A percentile compares a stretch with the other conserved stretches of the same genome.
Conservation (phyloP, 208 protist genomes). For the Trypanosoma vivax region DNA sequence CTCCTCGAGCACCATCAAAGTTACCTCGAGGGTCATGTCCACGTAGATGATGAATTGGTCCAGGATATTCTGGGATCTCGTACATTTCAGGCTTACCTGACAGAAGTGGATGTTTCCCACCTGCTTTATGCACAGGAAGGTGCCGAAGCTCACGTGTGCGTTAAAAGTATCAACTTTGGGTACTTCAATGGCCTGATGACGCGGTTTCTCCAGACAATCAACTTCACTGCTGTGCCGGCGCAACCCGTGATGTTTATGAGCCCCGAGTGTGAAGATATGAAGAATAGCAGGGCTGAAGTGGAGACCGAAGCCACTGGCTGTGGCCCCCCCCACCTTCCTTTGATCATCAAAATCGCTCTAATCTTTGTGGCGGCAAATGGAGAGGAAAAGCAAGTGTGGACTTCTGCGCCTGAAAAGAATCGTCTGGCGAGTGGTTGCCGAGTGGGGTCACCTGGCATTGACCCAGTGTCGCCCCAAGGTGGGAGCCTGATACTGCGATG, state of each 20-base stretch:
- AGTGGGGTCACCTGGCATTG: too few relatives aligned
- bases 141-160: not conserved
- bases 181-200: too few relatives aligned
- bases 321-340: conserved; percentile 2
- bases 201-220: conserved; percentile 15
- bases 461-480: too few relatives aligned
- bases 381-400: conserved; percentile 8
- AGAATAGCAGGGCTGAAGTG: too few relatives aligned
- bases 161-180: too few relatives aligned
- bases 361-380: conserved; percentile 11
- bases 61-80: conserved; percentile 26
- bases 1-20: conserved; percentile 9
- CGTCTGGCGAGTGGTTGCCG: too few relatives aligned
- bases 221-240: conserved; percentile 11
- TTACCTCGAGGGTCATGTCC: not conserved
- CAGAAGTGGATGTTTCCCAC: conserved; percentile 63
- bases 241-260: conserved; percentile 21
- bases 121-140: conserved; percentile 40
- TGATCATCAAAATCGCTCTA: conserved; percentile 19
- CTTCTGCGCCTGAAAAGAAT: not conserved
- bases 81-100: conserved; percentile 40
- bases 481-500: conserved; percentile 28
- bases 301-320: too few relatives aligned
- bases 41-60: conserved; percentile 10
- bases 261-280: too few relatives aligned